Evolutionary conservation across 177 flowering plant species (phyloP).

Genomic region (Vitis hybrid): DNA sequence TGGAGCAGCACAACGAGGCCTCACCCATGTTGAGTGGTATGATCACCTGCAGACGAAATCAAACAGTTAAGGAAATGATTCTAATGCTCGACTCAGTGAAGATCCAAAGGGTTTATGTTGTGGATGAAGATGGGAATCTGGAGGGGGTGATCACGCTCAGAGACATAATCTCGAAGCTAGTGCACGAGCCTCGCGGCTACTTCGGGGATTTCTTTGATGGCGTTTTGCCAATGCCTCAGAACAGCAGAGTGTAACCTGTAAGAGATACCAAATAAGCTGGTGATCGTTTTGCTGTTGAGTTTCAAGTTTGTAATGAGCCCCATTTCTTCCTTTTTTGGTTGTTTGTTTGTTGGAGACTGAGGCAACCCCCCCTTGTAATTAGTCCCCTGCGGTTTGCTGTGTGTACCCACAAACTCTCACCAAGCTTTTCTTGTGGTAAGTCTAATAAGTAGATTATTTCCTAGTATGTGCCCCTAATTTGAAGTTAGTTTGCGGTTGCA

Average conservation of each 20-base stretch:
- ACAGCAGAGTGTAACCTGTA: constrained; percentile 54
- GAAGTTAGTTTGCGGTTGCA: too few species aligned
- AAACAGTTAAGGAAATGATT: constrained; percentile 72
- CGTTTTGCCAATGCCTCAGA: constrained; percentile 63
- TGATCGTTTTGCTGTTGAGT: background rate
- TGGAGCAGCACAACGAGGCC: constrained; percentile 45
- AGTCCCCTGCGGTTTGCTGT: too few species aligned
- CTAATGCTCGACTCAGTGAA: constrained; percentile 64
- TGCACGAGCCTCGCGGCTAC: constrained; percentile 88
- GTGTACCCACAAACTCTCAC: too few species aligned
- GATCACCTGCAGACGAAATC: constrained; percentile 61
- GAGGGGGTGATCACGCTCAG: constrained; percentile 93
- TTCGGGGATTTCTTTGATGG: constrained; percentile 99
- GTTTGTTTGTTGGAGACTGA: too few species aligned
- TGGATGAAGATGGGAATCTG: constrained; percentile 60
- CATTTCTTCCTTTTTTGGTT: background rate
- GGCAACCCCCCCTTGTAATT: background rate
- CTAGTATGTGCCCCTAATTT: too few species aligned
- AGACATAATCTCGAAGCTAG: constrained; percentile 95
- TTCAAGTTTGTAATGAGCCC: background rate
- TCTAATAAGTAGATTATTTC: too few species aligned
- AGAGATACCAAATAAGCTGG: background rate
- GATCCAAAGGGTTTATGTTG: constrained; percentile 83
- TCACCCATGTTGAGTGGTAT: constrained; percentile 56
- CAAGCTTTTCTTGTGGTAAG: too few species aligned